phyloP scores from a whole-genome alignment of 2,329 filamentous ascomycete species.

The Thielaviopsis ethacetica region DNA sequence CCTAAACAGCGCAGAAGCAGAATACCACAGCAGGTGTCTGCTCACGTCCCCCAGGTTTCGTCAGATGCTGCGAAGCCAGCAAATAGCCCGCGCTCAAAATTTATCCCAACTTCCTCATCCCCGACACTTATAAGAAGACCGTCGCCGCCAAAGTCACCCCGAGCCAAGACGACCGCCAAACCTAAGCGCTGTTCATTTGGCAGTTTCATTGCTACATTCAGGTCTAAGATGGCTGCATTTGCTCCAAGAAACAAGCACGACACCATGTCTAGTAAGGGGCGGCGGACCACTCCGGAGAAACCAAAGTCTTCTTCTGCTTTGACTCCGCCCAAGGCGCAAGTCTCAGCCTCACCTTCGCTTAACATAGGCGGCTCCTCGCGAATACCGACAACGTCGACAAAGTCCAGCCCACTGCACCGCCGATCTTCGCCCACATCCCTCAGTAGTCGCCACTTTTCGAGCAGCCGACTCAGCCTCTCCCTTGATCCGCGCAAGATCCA shows the following conservation, averaged over 20 bases:
- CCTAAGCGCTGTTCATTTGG: constrained; percentile 6
- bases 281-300: neutral
- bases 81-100: neutral
- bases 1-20: neutral
- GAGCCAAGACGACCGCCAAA: neutral
- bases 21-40: neutral
- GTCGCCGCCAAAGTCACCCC: neutral
- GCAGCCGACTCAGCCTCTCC: neutral
- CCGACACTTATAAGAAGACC: neutral
- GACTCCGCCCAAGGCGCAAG: neutral
- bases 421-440: neutral
- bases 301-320: neutral
- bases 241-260: neutral
- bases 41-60: neutral
- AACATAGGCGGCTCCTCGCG: neutral
- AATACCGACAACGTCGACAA: neutral
- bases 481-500: constrained; percentile 20
- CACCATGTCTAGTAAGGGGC: neutral
- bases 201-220: constrained; percentile 6
- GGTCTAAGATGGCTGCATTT: constrained; percentile 8
- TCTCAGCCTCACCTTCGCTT: neutral
- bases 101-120: neutral
- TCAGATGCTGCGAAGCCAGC: neutral
- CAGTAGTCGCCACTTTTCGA: neutral
- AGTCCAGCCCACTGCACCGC: neutral